Conservation (phyloP, 805 yeast genomes). For the Debaryomyces hansenii region DNA sequence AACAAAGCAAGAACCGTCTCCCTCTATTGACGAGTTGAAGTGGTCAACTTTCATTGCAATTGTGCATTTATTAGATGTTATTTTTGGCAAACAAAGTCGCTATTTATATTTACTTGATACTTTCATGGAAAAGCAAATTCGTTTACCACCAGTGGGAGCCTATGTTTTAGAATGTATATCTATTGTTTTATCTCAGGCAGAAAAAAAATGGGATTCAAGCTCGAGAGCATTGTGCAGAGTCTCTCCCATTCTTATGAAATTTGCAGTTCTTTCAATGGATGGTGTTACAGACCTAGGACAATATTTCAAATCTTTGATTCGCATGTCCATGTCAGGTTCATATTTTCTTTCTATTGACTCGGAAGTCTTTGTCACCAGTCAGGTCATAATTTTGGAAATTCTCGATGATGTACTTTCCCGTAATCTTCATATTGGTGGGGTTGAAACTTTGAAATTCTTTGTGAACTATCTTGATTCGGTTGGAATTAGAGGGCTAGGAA, state of each 20-base stretch:
- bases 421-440: conserved; percentile 36
- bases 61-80: conserved; percentile 59
- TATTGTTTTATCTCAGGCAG: conserved; percentile 47
- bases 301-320: conserved; percentile 29
- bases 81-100: conserved; percentile 66
- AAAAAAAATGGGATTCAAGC: conserved; percentile 57
- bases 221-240: conserved; percentile 67
- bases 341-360: conserved; percentile 49
- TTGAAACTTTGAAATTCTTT: conserved; percentile 41
- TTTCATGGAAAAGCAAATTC: conserved; percentile 36
- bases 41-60: conserved; percentile 52
- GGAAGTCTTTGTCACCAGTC: conserved; percentile 56
- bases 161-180: conserved; percentile 48
- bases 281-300: conserved; percentile 18
- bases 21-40: conserved; percentile 29
- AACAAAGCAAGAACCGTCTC: conserved; percentile 19
- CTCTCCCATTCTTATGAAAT: conserved; percentile 49
- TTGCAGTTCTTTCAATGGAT: conserved; percentile 27
- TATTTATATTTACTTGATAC: conserved; percentile 57
- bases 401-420: conserved; percentile 56
- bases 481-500: conserved; percentile 57
- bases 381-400: conserved; percentile 59
- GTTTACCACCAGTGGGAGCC: conserved; percentile 53
- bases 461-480: conserved; percentile 51
- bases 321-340: conserved; percentile 39